Conservation (phyloP, 345 rosid genomes). For the Chamaenerion angustifolium region DNA sequence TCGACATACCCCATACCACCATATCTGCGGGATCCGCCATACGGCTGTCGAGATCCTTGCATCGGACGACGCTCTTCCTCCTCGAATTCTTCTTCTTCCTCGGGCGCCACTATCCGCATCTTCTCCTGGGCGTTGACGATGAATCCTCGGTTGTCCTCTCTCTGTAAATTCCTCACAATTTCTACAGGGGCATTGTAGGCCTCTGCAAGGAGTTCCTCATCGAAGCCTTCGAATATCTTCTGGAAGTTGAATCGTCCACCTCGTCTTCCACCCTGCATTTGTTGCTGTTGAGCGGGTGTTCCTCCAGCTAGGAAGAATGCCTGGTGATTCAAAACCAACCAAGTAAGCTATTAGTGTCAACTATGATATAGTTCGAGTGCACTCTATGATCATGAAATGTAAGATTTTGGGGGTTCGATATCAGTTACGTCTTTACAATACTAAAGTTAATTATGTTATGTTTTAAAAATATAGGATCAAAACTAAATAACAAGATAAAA, state of each 20-base stretch:
- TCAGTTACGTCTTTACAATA: too few relatives aligned
- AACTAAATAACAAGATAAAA: too few relatives aligned
- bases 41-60: too few relatives aligned
- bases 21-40: neutral
- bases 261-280: neutral
- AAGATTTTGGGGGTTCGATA: too few relatives aligned
- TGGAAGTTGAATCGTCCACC: constrained; percentile 3
- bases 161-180: neutral
- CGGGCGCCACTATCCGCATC: constrained; percentile 10
- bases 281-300: constrained; percentile 2
- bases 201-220: constrained; percentile 2
- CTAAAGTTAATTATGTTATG: too few relatives aligned
- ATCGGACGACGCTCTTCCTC: neutral
- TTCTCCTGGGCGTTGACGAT: constrained; percentile 9
- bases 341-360: neutral
- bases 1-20: neutral
- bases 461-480: too few relatives aligned
- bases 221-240: constrained; percentile 18
- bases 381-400: too few relatives aligned
- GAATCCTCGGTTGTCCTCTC: constrained; percentile 10
- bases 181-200: neutral
- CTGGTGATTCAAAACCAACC: neutral
- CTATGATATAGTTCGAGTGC: too few relatives aligned
- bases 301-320: constrained; percentile 20
- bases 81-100: constrained; percentile 2